Evolutionary conservation across 2,329 filamentous ascomycete species (phyloP).

Genomic region (Talaromyces sp.): DNA sequence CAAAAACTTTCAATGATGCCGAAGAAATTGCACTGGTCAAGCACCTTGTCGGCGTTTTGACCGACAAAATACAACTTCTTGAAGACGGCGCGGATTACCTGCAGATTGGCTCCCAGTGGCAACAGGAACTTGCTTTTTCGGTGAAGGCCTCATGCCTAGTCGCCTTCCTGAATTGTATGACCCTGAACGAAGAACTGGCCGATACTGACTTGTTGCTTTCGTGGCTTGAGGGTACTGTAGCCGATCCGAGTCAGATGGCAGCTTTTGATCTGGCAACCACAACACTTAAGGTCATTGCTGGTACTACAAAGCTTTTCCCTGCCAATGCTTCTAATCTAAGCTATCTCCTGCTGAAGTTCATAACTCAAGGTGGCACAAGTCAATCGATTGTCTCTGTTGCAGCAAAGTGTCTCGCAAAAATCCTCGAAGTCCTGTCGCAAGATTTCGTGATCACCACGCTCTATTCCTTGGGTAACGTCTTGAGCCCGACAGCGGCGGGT

Average conservation of each 20-base stretch:
- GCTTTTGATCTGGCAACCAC: conserved; percentile 73
- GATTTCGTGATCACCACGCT: conserved; percentile 76
- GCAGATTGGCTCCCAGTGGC: conserved; percentile 76
- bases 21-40: conserved; percentile 48
- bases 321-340: conserved; percentile 71
- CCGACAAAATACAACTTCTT: conserved; percentile 79
- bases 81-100: conserved; percentile 90
- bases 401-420: conserved; percentile 77
- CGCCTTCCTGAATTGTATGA: conserved; percentile 78
- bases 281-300: conserved; percentile 75
- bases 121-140: conserved; percentile 80
- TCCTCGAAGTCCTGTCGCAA: conserved; percentile 78
- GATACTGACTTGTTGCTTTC: conserved; percentile 73
- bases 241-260: conserved; percentile 76
- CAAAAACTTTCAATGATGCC: conserved; percentile 25
- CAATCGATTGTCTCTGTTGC: conserved; percentile 69
- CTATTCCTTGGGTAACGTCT: conserved; percentile 92
- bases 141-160: conserved; percentile 80
- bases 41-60: conserved; percentile 66
- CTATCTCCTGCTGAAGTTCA: conserved; percentile 76
- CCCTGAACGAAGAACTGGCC: conserved; percentile 76
- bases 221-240: conserved; percentile 81
- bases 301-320: conserved; percentile 73
- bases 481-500: conserved; percentile 65
- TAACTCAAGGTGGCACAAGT: conserved; percentile 76